Base-by-base conservation (phyloP, 306 rosid genomes). In the Styphnolobium japonicum region DNA sequence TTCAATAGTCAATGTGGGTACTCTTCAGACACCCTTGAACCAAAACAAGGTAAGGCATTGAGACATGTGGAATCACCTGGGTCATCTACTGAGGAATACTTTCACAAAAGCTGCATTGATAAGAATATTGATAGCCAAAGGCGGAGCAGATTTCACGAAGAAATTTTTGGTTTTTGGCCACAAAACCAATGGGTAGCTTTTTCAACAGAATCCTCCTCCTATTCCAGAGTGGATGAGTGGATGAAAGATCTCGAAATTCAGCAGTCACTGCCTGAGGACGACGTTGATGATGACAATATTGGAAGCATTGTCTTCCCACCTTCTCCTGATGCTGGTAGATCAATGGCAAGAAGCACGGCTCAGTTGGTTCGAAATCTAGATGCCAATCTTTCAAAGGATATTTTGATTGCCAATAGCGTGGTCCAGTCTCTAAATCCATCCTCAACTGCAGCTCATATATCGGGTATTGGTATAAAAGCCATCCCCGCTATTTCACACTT, bases 141-240 rank as follows among this genome's bases (percentile, higher is more conserved):
- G 78, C 62, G 87, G 90, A 84, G 84, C 56, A 85, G 81, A 78
- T 89, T 91, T 86, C 87, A 85, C 14, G 68, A 36, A 21, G 89
- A 86, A 12, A 76, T 67, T 52, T 90, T 88, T 25, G 87, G 86
- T 52, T 81, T 88, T 14, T 86, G 93, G 97, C 92, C 98, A 12
- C 98, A 90, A 55, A 91, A 89, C 72, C 98, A 91, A 36, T 96
- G 94, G 97, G 87, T 93, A 25, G 96, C 97, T 77, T 96, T 96
- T 86, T 85, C 98, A 42, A 46, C 92, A 36, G 98, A 93, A 73
- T 86, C 97, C 27, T 80, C 98, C 67, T 83, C 99, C 43, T 84
- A 87, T 9, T 65, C 89, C 74, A 90, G 92, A 85, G 99, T 96
- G 80, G 84, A 90, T 67, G 97, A 96, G 80, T 96, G 99, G 98